Evolutionary conservation across 192 early-diverging fungal genomes (phyloP), one percentile per base, ranked within the genome.

Genomic region (Oehlia diaphana): DNA sequence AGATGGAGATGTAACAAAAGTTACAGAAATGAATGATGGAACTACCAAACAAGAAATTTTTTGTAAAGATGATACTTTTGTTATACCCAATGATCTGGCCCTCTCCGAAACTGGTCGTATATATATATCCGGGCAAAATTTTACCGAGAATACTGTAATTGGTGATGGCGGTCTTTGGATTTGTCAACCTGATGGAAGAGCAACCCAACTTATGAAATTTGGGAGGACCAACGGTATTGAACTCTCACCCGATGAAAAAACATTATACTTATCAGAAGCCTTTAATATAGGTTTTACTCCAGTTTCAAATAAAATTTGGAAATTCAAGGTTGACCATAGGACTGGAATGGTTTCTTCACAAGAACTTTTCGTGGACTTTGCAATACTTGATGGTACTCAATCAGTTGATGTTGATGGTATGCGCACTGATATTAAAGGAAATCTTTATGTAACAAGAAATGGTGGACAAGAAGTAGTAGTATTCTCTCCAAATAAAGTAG

Each of bases 181-280:
- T 63, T 81, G 76, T 71, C 39, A 37, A 9, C 28, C 37, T 49
- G 58, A 8, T 0, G 88, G 88, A 63, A 79, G n/a, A 31, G 84
- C 89, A 12, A 81, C 1, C 2, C 79, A 63, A 74, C 79, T 90
- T 5, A 81, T 78, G 3, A 9, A 26, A 12, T 84, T 88, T 66
- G 72, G 82, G 26, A 87, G 89, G 67, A 90, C 89, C 8, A 90
- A 90, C 68, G 89, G 89, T 12, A 87, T 90, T 50, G 89, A 90
- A 66, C 80, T 90, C 49, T 86, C 84, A 73, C 87, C 88, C 6
- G 85, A 89, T 64, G 87, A 88, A 61, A 85, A 82, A 68, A 83
- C 79, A 13, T 86, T 90, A 33, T 90, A 90, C 49, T 65, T 90
- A 19, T 90, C 89, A 4, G 89, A 90, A 82, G 81, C 89, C 4